These are phyloP conservation scores for Cryptococcus sp. DNA, from an alignment of 1,284 basidiomycete genomes.

Conservation along the genomic window DNA sequence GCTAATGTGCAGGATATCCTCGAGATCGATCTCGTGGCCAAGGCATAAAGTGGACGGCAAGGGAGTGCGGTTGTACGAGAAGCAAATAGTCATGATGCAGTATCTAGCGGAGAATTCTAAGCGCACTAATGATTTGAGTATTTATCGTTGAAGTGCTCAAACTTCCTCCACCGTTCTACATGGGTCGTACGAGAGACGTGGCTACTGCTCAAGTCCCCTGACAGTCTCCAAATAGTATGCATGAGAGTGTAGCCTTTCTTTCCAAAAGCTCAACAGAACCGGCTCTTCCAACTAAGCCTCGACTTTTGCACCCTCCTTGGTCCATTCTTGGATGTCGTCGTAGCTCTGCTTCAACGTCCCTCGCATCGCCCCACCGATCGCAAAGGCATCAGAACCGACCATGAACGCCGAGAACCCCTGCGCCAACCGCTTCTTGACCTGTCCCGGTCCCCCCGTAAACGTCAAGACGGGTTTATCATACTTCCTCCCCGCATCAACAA, in stretches of 20 bases:
- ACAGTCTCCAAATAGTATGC: too few relatives aligned
- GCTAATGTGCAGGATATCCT: slow-evolving; percentile 31
- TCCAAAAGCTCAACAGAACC: too few relatives aligned
- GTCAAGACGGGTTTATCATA: slow-evolving; percentile 11
- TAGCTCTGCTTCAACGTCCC: background rate
- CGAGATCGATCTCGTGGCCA: slow-evolving; percentile 31
- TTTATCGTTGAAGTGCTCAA: too few relatives aligned
- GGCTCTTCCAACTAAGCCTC: background rate
- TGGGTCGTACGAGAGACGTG: too few relatives aligned
- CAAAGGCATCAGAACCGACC: slow-evolving; percentile 5
- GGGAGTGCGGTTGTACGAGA: background rate
- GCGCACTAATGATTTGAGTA: too few relatives aligned
- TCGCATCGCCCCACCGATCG: slow-evolving; percentile 1
- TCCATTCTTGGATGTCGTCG: slow-evolving; percentile 2
- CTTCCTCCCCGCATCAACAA: slow-evolving; percentile 10
- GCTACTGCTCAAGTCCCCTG: too few relatives aligned
- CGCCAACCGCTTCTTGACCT: slow-evolving; percentile 8
- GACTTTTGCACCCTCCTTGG: slow-evolving; percentile 1
- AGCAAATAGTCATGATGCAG: too few relatives aligned
- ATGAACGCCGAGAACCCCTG: slow-evolving; percentile 16
- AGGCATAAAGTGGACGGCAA: slow-evolving; percentile 6
- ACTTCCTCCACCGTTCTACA: too few relatives aligned
- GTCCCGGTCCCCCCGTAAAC: slow-evolving; percentile 10
- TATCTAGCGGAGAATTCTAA: too few relatives aligned
- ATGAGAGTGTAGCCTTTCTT: too few relatives aligned